A percentile compares a stretch with the other conserved stretches of the same genome.
Evolutionary conservation across 192 early-diverging fungal species (phyloP).

Genomic region (Tieghemiomyces parasiticus): DNA sequence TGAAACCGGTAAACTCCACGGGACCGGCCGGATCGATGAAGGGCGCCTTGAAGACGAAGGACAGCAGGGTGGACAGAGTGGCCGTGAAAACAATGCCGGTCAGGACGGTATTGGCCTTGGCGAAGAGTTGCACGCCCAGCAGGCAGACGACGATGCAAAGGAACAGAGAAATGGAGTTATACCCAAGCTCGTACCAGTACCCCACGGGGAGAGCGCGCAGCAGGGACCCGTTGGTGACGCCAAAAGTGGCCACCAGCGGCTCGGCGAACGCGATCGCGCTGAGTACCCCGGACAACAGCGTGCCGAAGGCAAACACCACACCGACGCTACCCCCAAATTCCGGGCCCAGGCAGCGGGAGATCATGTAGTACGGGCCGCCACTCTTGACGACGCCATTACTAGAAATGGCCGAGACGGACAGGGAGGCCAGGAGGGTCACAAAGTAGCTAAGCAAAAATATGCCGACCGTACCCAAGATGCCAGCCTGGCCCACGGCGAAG

Average conservation of each 20-base stretch:
- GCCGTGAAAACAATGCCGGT: conserved; percentile 38
- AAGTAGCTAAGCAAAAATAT: conserved; percentile 42
- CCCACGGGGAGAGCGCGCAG: conserved; percentile 37
- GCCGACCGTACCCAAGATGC: conserved; percentile 39
- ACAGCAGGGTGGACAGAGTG: conserved; percentile 35
- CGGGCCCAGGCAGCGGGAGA: conserved; percentile 47
- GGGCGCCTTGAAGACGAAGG: conserved; percentile 36
- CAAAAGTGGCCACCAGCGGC: conserved; percentile 45
- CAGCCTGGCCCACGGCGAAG: conserved; percentile 44
- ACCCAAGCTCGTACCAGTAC: conserved; percentile 32
- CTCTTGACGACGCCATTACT: conserved; percentile 51
- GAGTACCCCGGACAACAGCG: conserved; percentile 39
- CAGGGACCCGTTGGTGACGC: conserved; percentile 29
- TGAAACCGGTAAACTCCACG: conserved; percentile 43
- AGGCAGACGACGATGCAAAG: conserved; percentile 39
- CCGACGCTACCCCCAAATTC: conserved; percentile 63
- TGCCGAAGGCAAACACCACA: conserved; percentile 42
- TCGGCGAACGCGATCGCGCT: conserved; percentile 51
- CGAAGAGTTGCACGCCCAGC: conserved; percentile 41
- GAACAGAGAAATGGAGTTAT: conserved; percentile 35
- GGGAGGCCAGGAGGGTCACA: conserved; percentile 44
- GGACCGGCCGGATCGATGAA: conserved; percentile 34
- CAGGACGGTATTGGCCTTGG: conserved; percentile 35
- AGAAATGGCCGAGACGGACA: conserved; percentile 51
- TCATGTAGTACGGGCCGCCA: conserved; percentile 54